Conservation (phyloP, 768 basidiomycete genomes). For the Dacryopinax spathularia region DNA sequence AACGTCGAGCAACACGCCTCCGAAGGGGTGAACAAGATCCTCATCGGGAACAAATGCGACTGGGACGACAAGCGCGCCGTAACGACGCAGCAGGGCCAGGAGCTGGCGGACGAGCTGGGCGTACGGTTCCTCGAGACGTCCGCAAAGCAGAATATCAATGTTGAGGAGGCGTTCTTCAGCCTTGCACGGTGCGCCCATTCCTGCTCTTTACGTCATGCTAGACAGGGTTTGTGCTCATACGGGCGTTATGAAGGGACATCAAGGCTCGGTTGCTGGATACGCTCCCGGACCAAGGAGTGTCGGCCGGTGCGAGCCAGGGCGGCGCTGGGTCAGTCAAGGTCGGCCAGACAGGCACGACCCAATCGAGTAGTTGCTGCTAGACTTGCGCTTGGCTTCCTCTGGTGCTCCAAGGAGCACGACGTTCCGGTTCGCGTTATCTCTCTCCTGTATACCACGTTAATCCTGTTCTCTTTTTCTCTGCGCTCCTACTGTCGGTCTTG, state of each 20-base stretch:
- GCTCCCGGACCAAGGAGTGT: conserved; percentile 43
- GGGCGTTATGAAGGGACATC: conserved; percentile 55
- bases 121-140: conserved; percentile 96
- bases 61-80: conserved; percentile 94
- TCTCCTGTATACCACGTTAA: conserved; percentile 3
- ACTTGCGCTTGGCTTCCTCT: background rate
- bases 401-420: conserved; percentile 4
- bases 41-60: conserved; percentile 98
- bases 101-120: conserved; percentile 85
- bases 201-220: background rate
- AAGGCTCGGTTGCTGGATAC: conserved; percentile 95
- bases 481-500: too few species aligned
- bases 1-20: conserved; percentile 99
- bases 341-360: background rate
- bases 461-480: background rate
- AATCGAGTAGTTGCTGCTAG: background rate
- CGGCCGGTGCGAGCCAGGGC: background rate
- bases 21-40: conserved; percentile 97
- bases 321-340: conserved; percentile 7
- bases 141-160: conserved; percentile 92
- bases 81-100: conserved; percentile 79
- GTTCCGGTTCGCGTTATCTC: background rate
- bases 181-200: conserved; percentile 61
- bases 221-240: background rate
- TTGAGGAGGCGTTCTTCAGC: conserved; percentile 97